Evolutionary conservation across 139 green algal genomes (phyloP), one percentile per base, ranked within the genome.

Genomic region (Coccomyxa sp.): DNA sequence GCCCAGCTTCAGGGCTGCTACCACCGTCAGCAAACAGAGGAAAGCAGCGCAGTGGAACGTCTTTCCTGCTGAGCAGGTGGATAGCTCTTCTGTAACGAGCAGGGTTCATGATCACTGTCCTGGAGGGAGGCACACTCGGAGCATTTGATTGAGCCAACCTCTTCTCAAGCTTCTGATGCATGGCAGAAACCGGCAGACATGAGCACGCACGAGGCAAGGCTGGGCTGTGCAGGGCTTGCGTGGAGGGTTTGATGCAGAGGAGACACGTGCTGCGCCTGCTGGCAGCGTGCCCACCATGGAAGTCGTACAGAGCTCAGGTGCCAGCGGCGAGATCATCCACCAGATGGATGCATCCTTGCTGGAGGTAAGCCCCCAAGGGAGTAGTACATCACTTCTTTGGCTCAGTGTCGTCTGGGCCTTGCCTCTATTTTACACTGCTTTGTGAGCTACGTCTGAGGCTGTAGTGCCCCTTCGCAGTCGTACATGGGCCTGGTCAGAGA

Each of bases 241-340:
- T 18, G 50, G 50, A 31, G 50, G 18, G 18, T 64, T 22, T 18
- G 27, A 64, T 18, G 76, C 64, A 35, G 44, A 77, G 37, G 78
- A 82, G 58, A 22, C 80, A 27, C 24, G 69, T 24, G 33, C 78
- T 34, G 80, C 80, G 22, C 75, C 80, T 24, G 35, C 80, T 29
- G 80, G 69, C 50, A 76, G 68, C 39, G 69, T 79, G 33, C 68
- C 75, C 31, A 73, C 50, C 50, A 84, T 84, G 80, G 75, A 84
- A 39, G 75, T 44, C 2, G 72, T 2, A 64, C 12, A 31, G 7
- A 55, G 39, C 9, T 35, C 33, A 7, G 77, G 34, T 54, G 77
- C 54, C 24, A 39, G 24, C 22, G 64, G 44, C 0, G 76, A 38
- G 31, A 39, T 39, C 39, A 70, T 82, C 8, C 35, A 70, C 12